Conservation (phyloP, 768 basidiomycete species). For the Filobasidium wieringae region DNA sequence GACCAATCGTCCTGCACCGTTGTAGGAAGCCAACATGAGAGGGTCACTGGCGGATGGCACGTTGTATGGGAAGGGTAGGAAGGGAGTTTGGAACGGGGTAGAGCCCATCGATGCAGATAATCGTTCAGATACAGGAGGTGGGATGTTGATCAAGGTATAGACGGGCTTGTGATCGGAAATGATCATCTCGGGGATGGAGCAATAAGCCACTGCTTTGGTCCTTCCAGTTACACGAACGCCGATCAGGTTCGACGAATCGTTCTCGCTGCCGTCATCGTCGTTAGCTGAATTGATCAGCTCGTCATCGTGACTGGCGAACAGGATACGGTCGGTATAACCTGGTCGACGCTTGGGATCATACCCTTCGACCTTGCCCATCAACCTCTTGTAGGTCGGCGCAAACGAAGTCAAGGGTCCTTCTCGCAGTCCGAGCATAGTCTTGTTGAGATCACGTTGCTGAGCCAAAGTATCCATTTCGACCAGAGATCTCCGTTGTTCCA, state of each 20-base stretch:
- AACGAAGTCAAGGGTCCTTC: slow-evolving; percentile 85
- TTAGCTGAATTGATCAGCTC: slow-evolving; percentile 47
- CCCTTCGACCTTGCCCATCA: slow-evolving; percentile 65
- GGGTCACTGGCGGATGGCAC: slow-evolving; percentile 7
- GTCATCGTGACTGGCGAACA: slow-evolving; percentile 65
- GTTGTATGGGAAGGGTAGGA: slow-evolving; percentile 41
- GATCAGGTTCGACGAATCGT: neutral
- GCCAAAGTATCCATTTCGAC: slow-evolving; percentile 29
- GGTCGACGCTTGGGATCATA: slow-evolving; percentile 65
- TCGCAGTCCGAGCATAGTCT: slow-evolving; percentile 56
- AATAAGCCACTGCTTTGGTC: slow-evolving; percentile 55
- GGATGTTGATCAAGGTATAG: slow-evolving; percentile 57
- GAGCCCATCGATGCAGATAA: slow-evolving; percentile 20
- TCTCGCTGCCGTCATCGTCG: slow-evolving; percentile 40
- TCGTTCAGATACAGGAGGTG: slow-evolving; percentile 29
- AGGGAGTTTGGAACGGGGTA: slow-evolving; percentile 29
- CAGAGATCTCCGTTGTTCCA: slow-evolving; percentile 27
- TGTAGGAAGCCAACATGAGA: slow-evolving; percentile 4
- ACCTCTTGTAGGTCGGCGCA: slow-evolving; percentile 83
- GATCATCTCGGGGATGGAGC: slow-evolving; percentile 67
- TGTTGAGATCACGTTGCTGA: slow-evolving; percentile 52
- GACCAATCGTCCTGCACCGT: slow-evolving; percentile 52
- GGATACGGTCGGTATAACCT: slow-evolving; percentile 84
- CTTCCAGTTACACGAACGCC: neutral
- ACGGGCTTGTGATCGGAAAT: slow-evolving; percentile 95